phyloP scores from a whole-genome alignment of 345 rosid genomes.

The Acer saccharum region DNA sequence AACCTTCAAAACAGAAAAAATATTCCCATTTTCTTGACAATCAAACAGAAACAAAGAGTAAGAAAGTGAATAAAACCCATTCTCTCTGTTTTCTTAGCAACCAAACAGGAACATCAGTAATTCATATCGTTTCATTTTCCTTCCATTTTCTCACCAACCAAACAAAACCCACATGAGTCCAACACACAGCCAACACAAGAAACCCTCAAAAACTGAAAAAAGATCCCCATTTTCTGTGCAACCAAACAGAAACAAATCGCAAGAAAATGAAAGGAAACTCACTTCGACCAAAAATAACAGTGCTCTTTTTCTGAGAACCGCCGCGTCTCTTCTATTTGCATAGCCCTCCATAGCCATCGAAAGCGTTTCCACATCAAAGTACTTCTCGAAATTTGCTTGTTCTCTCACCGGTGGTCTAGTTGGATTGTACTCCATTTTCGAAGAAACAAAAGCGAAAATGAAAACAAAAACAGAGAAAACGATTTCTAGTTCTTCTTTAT shows the following conservation, averaged over 20 bases:
- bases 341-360: conserved; percentile 12
- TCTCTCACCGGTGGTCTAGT: background rate
- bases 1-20: background rate
- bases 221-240: background rate
- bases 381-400: background rate
- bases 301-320: background rate
- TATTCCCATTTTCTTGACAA: background rate
- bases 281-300: background rate
- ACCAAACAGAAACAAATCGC: background rate
- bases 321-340: background rate
- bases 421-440: background rate
- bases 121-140: background rate
- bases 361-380: background rate
- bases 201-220: background rate
- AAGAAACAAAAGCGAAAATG: too few species aligned
- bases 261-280: background rate
- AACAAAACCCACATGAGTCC: background rate
- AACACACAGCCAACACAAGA: background rate
- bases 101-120: background rate
- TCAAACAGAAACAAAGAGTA: background rate
- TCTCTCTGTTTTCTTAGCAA: background rate
- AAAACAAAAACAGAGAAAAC: too few species aligned
- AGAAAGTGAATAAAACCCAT: background rate
- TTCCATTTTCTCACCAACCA: background rate
- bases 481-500: too few species aligned